Base-by-base conservation (phyloP, 306 rosid genomes). In the Gleditsia sinensis region DNA sequence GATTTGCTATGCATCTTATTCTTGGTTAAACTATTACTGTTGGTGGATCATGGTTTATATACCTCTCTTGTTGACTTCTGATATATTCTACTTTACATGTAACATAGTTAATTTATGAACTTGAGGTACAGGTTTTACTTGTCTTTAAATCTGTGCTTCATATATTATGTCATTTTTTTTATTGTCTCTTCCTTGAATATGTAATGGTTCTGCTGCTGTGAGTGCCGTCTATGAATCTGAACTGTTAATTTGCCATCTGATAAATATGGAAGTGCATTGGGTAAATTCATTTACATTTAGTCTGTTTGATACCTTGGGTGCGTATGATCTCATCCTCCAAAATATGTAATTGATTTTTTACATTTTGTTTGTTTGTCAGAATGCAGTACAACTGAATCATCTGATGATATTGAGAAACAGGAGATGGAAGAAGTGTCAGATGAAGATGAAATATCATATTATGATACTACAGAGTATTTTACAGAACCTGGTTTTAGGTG, bases 351-450 rank as follows among this genome's bases (percentile, higher is more conserved):
- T 23, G 75, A 28, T 36, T 58, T 58, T 45, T 87, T 75, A 53
- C 39, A 17, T 43, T 48, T 28, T 55, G n/a, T 81, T 61, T 74
- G 78, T 58, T 61, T 80, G 51, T 28, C 88, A 94, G 99, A 94
- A 86, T 94, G 88, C 87, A 92, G 96, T 77, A 90, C 99, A 30
- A 92, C 97, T 3, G 99, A 87, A 79, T 90, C 98, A 57, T 91
- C 97, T 0, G 97, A 90, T 46, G 97, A 92, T 81, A 83, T 92
- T 74, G 99, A 90, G 81, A 94, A 92, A 75, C 96, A 85, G 45
- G 99, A 94, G 74, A 73, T 88, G 71, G 96, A 91, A 69, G 99
- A 94, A 73, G 95, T 80, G 66, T 94, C 97, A 9, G 99, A 88
- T 34, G 97, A 86, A 78, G 99, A 94, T 80, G 96, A 90, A 73